phyloP scores from a whole-genome alignment of 2,329 filamentous ascomycete genomes.

The Pyricularia sp. region DNA sequence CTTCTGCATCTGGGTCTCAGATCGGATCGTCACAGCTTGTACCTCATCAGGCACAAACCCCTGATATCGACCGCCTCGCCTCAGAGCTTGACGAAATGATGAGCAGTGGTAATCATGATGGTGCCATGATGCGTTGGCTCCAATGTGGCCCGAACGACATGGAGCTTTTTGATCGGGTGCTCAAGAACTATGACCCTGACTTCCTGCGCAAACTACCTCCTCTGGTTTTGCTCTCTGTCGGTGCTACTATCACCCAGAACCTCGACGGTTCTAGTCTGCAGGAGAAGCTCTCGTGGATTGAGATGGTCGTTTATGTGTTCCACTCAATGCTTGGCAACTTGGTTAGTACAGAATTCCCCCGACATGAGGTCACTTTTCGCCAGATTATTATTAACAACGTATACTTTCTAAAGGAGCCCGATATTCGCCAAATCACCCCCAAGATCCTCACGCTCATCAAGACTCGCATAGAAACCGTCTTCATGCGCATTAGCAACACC shows the following conservation, averaged over 20 bases:
- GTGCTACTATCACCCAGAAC: constrained; percentile 52
- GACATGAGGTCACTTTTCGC: neutral
- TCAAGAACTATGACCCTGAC: constrained; percentile 39
- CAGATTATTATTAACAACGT: neutral
- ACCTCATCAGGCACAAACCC: constrained; percentile 23
- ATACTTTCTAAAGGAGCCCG: constrained; percentile 33
- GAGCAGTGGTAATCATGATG: constrained; percentile 49
- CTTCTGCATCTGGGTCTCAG: neutral
- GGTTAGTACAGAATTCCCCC: constrained; percentile 29
- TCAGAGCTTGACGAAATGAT: constrained; percentile 51
- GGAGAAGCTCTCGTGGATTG: constrained; percentile 51
- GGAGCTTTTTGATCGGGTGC: constrained; percentile 50
- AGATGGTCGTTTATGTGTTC: constrained; percentile 48
- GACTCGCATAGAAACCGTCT: constrained; percentile 41
- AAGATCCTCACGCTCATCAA: constrained; percentile 47
- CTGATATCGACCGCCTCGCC: constrained; percentile 35
- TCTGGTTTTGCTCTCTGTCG: constrained; percentile 54
- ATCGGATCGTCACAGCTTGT: constrained; percentile 18
- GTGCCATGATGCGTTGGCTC: constrained; percentile 57
- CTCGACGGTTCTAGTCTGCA: constrained; percentile 42
- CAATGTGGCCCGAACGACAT: constrained; percentile 50
- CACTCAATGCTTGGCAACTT: constrained; percentile 35
- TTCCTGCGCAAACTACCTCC: constrained; percentile 49
- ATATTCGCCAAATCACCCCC: constrained; percentile 45
- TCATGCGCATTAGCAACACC: constrained; percentile 37